Percentiles rank a stretch among this genome's conserved stretches.
Conservation (phyloP, 768 basidiomycete genomes). For the Suillus luteus region DNA sequence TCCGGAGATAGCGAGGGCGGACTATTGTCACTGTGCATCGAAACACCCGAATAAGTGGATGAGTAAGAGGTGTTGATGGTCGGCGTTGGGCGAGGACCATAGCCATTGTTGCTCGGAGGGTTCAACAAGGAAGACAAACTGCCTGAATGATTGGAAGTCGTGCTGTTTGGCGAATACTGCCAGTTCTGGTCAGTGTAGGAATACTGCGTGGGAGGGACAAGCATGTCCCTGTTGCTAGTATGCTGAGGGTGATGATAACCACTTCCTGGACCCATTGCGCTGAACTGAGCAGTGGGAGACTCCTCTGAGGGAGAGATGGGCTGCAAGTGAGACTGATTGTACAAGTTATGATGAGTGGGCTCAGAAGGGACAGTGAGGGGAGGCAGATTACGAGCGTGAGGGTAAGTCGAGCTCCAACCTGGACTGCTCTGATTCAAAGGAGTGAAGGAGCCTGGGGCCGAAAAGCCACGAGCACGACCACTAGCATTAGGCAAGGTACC, state of each 20-base stretch:
- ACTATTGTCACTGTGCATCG: slow-evolving; percentile 66
- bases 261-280: slow-evolving; percentile 38
- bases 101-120: slow-evolving; percentile 50
- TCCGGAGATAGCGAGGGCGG: slow-evolving; percentile 79
- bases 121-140: slow-evolving; percentile 80
- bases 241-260: slow-evolving; percentile 31
- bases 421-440: slow-evolving; percentile 63
- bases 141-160: slow-evolving; percentile 65
- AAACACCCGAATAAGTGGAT: slow-evolving; percentile 68
- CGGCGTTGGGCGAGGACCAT: slow-evolving; percentile 56
- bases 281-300: slow-evolving; percentile 52
- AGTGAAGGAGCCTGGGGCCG: slow-evolving; percentile 79
- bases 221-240: slow-evolving; percentile 35
- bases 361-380: slow-evolving; percentile 85
- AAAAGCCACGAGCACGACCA: slow-evolving; percentile 70
- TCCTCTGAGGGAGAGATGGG: slow-evolving; percentile 74
- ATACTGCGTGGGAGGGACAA: slow-evolving; percentile 58
- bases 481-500: slow-evolving; percentile 46
- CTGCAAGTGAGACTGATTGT: slow-evolving; percentile 62
- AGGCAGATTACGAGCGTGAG: slow-evolving; percentile 63
- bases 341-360: slow-evolving; percentile 56
- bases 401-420: slow-evolving; percentile 62
- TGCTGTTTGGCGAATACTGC: slow-evolving; percentile 47
- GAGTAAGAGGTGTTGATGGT: slow-evolving; percentile 73
- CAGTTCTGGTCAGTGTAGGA: slow-evolving; percentile 67